phyloP scores from a whole-genome alignment of 179 eudicot genomes.

The Patellifolia procumbens region DNA sequence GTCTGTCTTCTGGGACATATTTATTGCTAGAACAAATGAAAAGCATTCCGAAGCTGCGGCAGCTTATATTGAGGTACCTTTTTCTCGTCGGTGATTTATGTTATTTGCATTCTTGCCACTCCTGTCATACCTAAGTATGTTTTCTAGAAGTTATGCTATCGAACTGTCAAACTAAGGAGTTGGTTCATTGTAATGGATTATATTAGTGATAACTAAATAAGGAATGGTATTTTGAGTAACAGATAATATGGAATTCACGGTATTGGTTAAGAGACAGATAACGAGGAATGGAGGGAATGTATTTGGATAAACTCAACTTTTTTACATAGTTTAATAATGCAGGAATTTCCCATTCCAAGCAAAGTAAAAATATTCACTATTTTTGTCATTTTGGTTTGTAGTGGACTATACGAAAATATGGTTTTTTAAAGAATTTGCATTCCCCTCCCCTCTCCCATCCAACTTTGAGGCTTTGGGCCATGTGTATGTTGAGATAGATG shows the following conservation, averaged over 20 bases:
- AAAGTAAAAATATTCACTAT: background rate
- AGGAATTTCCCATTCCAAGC: background rate
- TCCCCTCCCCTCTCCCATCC: background rate
- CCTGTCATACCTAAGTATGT: background rate
- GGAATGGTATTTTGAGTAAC: background rate
- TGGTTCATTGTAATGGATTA: background rate
- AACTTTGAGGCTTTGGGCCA: background rate
- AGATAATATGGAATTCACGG: background rate
- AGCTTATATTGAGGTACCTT: constrained; percentile 80
- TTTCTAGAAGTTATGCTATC: background rate
- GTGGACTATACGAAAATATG: background rate
- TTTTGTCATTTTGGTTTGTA: background rate
- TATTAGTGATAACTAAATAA: background rate
- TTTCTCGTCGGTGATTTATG: background rate
- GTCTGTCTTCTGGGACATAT: constrained; percentile 99
- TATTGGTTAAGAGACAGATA: too few species aligned
- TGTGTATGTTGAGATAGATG: background rate
- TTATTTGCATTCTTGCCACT: background rate
- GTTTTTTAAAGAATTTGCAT: background rate
- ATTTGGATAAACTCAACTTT: background rate
- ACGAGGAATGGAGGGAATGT: background rate
- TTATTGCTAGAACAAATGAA: constrained; percentile 95
- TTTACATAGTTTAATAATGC: background rate
- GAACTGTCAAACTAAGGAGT: background rate
- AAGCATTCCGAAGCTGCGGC: constrained; percentile 99